A percentile compares a stretch with the other conserved stretches of the same genome.
Conservation (phyloP, 1,284 basidiomycete species). For the Vanrija pseudolonga region DNA sequence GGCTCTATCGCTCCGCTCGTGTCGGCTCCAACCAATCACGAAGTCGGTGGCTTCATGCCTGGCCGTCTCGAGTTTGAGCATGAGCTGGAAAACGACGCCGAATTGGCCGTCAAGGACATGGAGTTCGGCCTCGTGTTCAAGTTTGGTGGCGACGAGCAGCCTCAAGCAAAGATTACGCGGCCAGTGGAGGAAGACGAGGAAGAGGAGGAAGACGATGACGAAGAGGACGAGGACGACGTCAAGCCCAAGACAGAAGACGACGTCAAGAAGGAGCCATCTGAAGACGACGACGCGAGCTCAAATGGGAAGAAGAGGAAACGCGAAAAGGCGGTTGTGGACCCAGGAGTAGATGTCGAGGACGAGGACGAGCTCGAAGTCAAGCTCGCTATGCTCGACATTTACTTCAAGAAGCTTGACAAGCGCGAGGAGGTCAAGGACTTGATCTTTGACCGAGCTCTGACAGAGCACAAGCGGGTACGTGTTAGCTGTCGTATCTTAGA, state of each 20-base stretch:
- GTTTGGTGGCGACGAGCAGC: constrained; percentile 78
- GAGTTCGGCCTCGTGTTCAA: constrained; percentile 85
- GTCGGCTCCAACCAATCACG: constrained; percentile 92
- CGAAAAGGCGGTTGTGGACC: constrained; percentile 65
- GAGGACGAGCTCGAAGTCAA: constrained; percentile 24
- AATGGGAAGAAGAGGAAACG: constrained; percentile 59
- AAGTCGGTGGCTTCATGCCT: constrained; percentile 89
- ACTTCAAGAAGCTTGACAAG: constrained; percentile 86
- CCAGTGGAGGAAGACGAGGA: constrained; percentile 33
- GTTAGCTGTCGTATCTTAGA: not conserved
- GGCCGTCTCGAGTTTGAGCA: constrained; percentile 97
- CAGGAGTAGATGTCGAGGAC: constrained; percentile 63
- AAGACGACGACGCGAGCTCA: constrained; percentile 17
- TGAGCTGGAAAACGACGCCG: constrained; percentile 93
- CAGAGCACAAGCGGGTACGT: constrained; percentile 86
- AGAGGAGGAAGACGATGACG: constrained; percentile 33
- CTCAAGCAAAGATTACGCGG: constrained; percentile 51
- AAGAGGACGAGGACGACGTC: constrained; percentile 24
- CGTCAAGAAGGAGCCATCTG: constrained; percentile 9
- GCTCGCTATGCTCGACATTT: constrained; percentile 73
- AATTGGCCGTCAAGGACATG: constrained; percentile 90
- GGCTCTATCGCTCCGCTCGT: constrained; percentile 65
- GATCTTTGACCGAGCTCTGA: constrained; percentile 85
- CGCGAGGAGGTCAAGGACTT: constrained; percentile 81
- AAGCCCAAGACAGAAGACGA: constrained; percentile 17